Evolutionary conservation across 2,329 filamentous ascomycete genomes (phyloP), one percentile per base, ranked within the genome.

Genomic region (Colletotrichum orchidophilum): DNA sequence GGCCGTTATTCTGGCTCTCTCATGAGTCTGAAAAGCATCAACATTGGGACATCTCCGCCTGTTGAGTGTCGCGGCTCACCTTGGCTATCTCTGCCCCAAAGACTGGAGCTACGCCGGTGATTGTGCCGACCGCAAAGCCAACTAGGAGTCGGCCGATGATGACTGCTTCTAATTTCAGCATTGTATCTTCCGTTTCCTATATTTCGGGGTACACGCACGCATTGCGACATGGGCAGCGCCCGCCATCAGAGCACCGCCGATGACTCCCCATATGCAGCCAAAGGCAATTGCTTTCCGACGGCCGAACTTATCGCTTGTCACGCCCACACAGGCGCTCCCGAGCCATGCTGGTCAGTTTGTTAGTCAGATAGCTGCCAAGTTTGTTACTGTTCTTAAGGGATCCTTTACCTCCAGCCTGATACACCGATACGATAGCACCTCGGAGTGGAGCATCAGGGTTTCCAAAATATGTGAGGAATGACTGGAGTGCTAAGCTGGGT

Each of bases 51-150:
- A 72, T 59, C 27, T 21, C 31, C 21, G 12, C 31, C 27, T 11
- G 24, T 26, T 3, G 12, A 24, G 26, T 5, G 5, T 21, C 18
- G 12, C 18, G 13, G 42, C 63, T 7, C 24, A 80, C 80, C 76
- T 83, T 83, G 2, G 81, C 81, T n/a, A 83, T 83, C 54, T 83
- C 81, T 1, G 81, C 81, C 1, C 81, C 81, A 53, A 81, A 82
- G 1, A 83, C 81, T 1, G 81, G 81, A 7, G 81, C 81, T 5
- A 83, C 81, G 1, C 81, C 81, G 0, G 81, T 83, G 24, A 83
- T 82, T 1, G 81, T 83, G 0, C 81, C 81, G 0, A 83, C 81
- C 1, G 81, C 81, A 21, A 77, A 83, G 0, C 81, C 81, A 4
- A 83, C 76, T 5, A 83, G 63, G 0, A 83, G 77, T 2, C 81